These are phyloP conservation scores for Solanum tacnaense DNA, from an alignment of 257 asterid species.

Conservation along the genomic window DNA sequence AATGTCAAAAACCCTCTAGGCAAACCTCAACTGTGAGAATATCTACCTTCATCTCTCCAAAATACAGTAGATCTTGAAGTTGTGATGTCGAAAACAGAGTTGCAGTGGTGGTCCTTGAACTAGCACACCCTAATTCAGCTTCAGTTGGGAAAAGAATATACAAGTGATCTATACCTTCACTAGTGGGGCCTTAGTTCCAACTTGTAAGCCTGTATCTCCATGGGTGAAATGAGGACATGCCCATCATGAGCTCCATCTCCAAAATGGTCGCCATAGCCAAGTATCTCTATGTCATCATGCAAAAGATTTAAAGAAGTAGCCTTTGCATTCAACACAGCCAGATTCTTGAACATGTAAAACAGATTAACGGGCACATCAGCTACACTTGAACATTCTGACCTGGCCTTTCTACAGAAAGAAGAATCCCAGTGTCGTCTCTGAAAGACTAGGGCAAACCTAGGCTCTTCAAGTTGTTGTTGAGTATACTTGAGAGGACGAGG, in stretches of 20 bases:
- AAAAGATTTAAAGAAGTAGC: slow-evolving; percentile 75
- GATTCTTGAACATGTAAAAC: slow-evolving; percentile 65
- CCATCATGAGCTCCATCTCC: slow-evolving; percentile 78
- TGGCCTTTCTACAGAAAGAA: slow-evolving; percentile 63
- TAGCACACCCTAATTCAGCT: neutral
- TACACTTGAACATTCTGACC: slow-evolving; percentile 56
- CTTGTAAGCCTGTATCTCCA: slow-evolving; percentile 96
- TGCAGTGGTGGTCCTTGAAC: neutral
- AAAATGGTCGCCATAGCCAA: slow-evolving; percentile 71
- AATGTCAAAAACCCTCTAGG: neutral
- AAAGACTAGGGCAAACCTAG: slow-evolving; percentile 48
- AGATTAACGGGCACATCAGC: slow-evolving; percentile 62
- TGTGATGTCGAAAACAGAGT: neutral
- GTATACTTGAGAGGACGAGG: slow-evolving; percentile 64
- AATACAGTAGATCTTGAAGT: neutral
- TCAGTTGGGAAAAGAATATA: neutral
- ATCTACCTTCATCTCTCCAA: neutral
- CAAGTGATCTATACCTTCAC: neutral
- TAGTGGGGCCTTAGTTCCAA: slow-evolving; percentile 48
- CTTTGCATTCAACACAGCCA: slow-evolving; percentile 48
- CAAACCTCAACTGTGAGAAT: neutral
- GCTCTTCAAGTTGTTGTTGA: slow-evolving; percentile 52
- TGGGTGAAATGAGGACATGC: slow-evolving; percentile 70
- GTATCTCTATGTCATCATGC: slow-evolving; percentile 62
- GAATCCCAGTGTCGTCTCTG: slow-evolving; percentile 73